These are phyloP conservation scores for Heterobasidion irregulare DNA, from an alignment of 1,284 basidiomycete species.

Conservation along the genomic window DNA sequence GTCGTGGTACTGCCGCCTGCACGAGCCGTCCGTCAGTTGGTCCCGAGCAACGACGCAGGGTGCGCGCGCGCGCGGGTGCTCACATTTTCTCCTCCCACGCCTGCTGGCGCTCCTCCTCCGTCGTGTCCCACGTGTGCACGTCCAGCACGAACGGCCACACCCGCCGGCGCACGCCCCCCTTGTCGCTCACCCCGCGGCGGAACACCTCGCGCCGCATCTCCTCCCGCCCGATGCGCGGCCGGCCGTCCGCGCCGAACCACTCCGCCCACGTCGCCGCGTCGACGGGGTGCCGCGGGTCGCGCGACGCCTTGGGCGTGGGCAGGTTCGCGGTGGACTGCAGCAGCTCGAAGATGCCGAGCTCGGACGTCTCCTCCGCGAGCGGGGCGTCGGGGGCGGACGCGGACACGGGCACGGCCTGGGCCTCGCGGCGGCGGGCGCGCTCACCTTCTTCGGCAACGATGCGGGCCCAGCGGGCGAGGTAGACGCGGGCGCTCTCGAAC, in stretches of 20 bases:
- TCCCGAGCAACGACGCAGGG: background rate
- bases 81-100: conserved; percentile 63
- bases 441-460: conserved; percentile 96
- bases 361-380: conserved; percentile 56
- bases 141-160: conserved; percentile 92
- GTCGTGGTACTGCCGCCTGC: conserved; percentile 58
- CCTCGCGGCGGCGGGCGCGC: conserved; percentile 71
- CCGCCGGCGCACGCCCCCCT: conserved; percentile 48
- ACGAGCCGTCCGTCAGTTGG: background rate
- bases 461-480: conserved; percentile 94
- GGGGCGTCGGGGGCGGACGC: conserved; percentile 24
- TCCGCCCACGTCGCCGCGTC: conserved; percentile 60
- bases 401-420: conserved; percentile 48
- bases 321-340: conserved; percentile 72
- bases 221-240: conserved; percentile 53
- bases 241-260: conserved; percentile 69
- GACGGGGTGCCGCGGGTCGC: conserved; percentile 65
- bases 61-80: conserved; percentile 12
- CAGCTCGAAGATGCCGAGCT: conserved; percentile 84
- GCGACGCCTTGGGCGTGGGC: conserved; percentile 66
- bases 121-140: conserved; percentile 73
- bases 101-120: conserved; percentile 41
- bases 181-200: conserved; percentile 54
- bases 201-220: conserved; percentile 75
- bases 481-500: conserved; percentile 93